These are phyloP conservation scores for Dendrobium catenatum DNA, from an alignment of 106 monocot species.

Conservation along the genomic window DNA sequence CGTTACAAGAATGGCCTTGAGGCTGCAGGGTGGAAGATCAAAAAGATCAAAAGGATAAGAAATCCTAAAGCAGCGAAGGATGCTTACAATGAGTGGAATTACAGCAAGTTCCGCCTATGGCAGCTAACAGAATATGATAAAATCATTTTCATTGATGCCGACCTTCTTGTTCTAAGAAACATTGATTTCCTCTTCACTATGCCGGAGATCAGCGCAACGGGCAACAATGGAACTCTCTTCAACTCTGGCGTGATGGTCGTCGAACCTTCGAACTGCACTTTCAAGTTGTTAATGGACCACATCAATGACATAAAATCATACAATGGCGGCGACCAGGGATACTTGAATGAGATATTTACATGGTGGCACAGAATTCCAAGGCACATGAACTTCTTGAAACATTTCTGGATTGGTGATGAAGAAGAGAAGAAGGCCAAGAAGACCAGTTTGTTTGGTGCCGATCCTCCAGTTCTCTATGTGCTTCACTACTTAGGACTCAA, in stretches of 20 bases:
- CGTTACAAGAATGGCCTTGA: slow-evolving; percentile 50
- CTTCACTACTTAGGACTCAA: slow-evolving; percentile 71
- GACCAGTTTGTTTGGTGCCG: slow-evolving; percentile 36
- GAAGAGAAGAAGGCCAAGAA: slow-evolving; percentile 43
- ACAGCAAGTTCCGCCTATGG: slow-evolving; percentile 84
- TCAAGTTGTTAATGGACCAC: slow-evolving; percentile 60
- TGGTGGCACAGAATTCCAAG: slow-evolving; percentile 77
- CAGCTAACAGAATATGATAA: slow-evolving; percentile 77
- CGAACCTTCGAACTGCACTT: slow-evolving; percentile 71
- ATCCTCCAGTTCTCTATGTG: slow-evolving; percentile 61
- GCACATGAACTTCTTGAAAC: slow-evolving; percentile 77
- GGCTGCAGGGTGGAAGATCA: slow-evolving; percentile 65
- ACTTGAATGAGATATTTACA: slow-evolving; percentile 68
- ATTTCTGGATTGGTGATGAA: slow-evolving; percentile 62
- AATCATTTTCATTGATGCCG: slow-evolving; percentile 70
- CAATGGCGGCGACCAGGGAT: slow-evolving; percentile 79
- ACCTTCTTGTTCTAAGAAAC: slow-evolving; percentile 57
- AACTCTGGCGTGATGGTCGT: slow-evolving; percentile 80
- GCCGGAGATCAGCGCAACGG: slow-evolving; percentile 68
- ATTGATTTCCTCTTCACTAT: slow-evolving; percentile 58
- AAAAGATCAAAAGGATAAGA: slow-evolving; percentile 62
- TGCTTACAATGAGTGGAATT: slow-evolving; percentile 84
- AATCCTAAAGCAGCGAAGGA: slow-evolving; percentile 61
- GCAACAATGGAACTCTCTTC: slow-evolving; percentile 65
- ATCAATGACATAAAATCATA: slow-evolving; percentile 63